Evolutionary conservation across 176 grass and related monocot genomes (phyloP).

Genomic region (Oryza glumipatula): DNA sequence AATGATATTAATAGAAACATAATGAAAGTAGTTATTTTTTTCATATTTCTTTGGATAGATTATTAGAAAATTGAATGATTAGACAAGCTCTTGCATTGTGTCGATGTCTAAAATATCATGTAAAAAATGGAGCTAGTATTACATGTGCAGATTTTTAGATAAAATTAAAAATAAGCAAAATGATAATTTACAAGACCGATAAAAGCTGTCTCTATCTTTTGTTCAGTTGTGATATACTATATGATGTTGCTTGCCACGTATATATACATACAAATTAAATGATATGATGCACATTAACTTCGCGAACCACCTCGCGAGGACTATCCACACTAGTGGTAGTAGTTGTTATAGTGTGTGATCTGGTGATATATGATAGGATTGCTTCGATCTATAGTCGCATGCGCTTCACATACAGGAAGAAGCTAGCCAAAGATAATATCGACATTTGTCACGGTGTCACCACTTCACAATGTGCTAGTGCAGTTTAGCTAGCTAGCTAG

Average conservation of each 20-base stretch:
- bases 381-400: neutral
- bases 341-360: neutral
- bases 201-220: neutral
- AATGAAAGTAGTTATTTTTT: no score
- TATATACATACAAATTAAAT: no score
- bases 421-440: neutral
- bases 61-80: no score
- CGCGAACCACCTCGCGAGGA: neutral
- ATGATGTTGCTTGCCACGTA: neutral
- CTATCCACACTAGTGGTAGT: neutral
- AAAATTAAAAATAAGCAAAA: no score
- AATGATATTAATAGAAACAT: no score
- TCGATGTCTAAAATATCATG: no score
- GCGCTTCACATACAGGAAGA: neutral
- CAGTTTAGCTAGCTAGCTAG: neutral
- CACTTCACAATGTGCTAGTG: neutral
- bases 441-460: neutral
- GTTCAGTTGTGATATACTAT: neutral
- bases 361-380: neutral
- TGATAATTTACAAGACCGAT: no score
- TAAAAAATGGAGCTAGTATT: no score
- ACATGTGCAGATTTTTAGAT: no score
- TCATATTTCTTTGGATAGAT: no score
- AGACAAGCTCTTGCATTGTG: no score
- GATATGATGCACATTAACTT: neutral